These are phyloP conservation scores for Cyclospora cayetanensis DNA, from an alignment of 169 alveolate species.

Conservation along the genomic window DNA sequence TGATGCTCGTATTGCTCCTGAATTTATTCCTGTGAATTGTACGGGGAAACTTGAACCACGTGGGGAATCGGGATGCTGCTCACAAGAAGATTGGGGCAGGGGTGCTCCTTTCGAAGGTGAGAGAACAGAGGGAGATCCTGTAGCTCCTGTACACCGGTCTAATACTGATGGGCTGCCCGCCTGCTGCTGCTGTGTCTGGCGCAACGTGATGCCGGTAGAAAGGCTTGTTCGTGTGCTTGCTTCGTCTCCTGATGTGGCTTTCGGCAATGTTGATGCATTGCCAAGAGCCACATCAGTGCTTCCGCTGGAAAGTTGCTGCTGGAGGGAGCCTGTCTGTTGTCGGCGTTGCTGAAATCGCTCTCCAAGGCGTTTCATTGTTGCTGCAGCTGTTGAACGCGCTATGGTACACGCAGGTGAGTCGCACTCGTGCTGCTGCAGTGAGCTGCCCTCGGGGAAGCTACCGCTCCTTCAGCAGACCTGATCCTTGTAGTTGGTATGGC, in stretches of 20 bases:
- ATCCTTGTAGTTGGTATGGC: no score
- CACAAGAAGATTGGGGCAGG: not conserved
- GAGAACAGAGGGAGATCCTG: not conserved
- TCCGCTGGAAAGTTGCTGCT: not conserved
- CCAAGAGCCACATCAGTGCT: not conserved
- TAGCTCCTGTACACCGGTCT: not conserved
- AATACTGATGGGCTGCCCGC: not conserved
- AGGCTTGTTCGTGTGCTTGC: not conserved
- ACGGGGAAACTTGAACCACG: not conserved
- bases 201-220: not conserved
- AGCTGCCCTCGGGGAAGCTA: not conserved
- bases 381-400: not conserved
- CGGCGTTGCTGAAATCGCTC: constrained; percentile 51
- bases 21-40: not conserved
- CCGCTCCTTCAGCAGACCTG: not conserved
- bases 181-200: constrained; percentile 39
- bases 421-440: not conserved
- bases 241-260: not conserved
- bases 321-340: constrained; percentile 5
- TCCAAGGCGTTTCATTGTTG: constrained; percentile 17
- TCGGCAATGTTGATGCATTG: not conserved
- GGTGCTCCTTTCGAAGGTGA: not conserved
- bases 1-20: not conserved
- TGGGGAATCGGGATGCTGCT: not conserved
- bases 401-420: not conserved